Percentiles rank a stretch among this genome's conserved stretches.
These are phyloP conservation scores for Termitomyces sp. DNA, from an alignment of 1,284 basidiomycete species.

Conservation along the genomic window DNA sequence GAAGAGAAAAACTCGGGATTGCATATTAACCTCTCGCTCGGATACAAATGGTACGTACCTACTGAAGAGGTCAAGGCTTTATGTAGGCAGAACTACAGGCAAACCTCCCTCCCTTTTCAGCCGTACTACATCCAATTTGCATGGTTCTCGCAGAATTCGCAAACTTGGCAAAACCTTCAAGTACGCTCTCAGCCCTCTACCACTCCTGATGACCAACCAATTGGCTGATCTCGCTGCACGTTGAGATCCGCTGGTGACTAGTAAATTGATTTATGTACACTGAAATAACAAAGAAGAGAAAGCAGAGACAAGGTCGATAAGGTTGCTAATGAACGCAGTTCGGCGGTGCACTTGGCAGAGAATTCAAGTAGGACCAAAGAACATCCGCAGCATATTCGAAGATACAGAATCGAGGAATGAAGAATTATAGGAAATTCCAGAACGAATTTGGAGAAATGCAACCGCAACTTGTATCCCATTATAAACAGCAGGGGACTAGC, in stretches of 20 bases:
- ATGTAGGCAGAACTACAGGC: too few relatives aligned
- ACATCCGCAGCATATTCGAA: constrained; percentile 4
- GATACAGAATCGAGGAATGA: constrained; percentile 3
- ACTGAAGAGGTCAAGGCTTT: too few relatives aligned
- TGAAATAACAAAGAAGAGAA: not conserved
- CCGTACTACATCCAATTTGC: too few relatives aligned
- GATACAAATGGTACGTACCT: too few relatives aligned
- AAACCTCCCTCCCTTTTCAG: too few relatives aligned
- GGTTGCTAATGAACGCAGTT: not conserved
- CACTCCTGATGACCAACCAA: not conserved
- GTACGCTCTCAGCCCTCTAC: not conserved
- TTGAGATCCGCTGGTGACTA: not conserved
- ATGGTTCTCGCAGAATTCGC: too few relatives aligned
- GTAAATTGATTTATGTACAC: constrained; percentile 1
- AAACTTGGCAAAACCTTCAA: not conserved
- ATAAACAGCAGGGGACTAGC: not conserved
- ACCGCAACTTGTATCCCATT: not conserved
- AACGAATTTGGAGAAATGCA: not conserved
- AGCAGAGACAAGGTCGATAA: constrained; percentile 1
- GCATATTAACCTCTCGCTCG: too few relatives aligned
- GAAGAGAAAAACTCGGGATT: not conserved
- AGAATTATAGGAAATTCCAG: constrained; percentile 3
- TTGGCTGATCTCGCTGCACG: not conserved
- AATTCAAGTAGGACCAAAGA: not conserved
- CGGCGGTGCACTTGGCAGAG: not conserved